Base-by-base conservation (phyloP, 305 asterid species). In the Caryopteris hybrid region DNA sequence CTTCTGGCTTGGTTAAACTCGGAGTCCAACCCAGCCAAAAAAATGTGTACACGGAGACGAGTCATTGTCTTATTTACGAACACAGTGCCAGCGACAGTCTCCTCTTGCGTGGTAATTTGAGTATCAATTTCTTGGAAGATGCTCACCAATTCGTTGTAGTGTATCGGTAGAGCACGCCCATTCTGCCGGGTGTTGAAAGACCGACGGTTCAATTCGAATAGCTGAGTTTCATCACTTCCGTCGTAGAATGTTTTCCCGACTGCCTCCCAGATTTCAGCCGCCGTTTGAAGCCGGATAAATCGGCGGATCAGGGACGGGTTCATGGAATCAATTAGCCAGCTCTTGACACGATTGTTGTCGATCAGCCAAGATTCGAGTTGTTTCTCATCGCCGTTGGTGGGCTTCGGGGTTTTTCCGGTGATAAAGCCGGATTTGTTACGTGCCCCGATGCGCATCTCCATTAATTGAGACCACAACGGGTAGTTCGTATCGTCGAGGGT, bases 381-480 rank as follows among this genome's bases (percentile, higher is more conserved):
- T 0, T n/a, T n/a, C n/a, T 42, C 29, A 27, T 63, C 45, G 1
- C 4, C 64, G 0, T 0, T 48, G 17, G 51, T 6, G 1, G 76
- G 55, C 53, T 76, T 64, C 4, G 0, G 0, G 1, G 39, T 3
- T 58, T 0, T 31, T 0, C 36, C 55, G 0, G 22, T 58, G 8
- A 58, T 47, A 12, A 36, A 52, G 2, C 73, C 29, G 0, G 6
- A 6, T 13, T 66, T 43, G 23, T 70, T 76, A 1, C 66, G 25
- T 0, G 61, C 73, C 1, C 66, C 55, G 9, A 65, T 76, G 0
- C 22, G 17, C 70, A 60, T 70, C 34, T 70, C 74, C 67, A 65
- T 76, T 0, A 70, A 66, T 59, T 76, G 69, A 14, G 69, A 69
- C 72, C 76, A 69, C 39, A 69, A 22, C 11, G 59, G 17, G 22